Percentiles rank a stretch among this genome's conserved stretches.
Evolutionary conservation across 768 basidiomycete species (phyloP).

Genomic region (Rickenella mellea): DNA sequence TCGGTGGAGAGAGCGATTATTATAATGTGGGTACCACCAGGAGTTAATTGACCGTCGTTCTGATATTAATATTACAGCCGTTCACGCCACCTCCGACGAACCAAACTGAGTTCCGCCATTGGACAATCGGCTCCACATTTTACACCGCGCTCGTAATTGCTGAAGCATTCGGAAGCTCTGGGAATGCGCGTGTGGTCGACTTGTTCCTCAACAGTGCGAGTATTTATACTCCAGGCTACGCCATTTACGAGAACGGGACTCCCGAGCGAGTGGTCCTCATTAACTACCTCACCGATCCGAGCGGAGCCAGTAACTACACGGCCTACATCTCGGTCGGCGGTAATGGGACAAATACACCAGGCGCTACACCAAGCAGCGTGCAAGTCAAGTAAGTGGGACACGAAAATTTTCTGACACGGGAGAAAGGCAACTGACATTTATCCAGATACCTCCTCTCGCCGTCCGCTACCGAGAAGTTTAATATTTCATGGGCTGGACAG

Average conservation of each 20-base stretch:
- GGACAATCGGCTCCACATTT: conserved; percentile 68
- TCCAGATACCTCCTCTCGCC: conserved; percentile 46
- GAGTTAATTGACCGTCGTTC: too few relatives aligned
- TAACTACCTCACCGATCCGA: conserved; percentile 60
- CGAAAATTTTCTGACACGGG: background rate
- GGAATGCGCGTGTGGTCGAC: conserved; percentile 59
- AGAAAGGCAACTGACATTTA: background rate
- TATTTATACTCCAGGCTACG: conserved; percentile 53
- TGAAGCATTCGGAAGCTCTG: conserved; percentile 58
- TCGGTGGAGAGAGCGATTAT: conserved; percentile 54
- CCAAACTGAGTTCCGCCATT: conserved; percentile 47
- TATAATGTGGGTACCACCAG: conserved; percentile 62
- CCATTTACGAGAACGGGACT: conserved; percentile 61
- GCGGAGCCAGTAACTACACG: conserved; percentile 44
- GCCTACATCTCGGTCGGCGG: conserved; percentile 41
- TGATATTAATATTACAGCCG: conserved; percentile 12
- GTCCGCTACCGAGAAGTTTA: conserved; percentile 48
- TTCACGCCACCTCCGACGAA: conserved; percentile 44
- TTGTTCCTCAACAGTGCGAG: conserved; percentile 41
- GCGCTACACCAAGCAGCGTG: conserved; percentile 34
- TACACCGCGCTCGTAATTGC: conserved; percentile 65
- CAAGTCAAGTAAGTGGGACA: conserved; percentile 47
- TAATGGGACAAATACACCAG: conserved; percentile 27
- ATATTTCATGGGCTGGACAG: conserved; percentile 75
- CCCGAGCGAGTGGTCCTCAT: conserved; percentile 57